Percentiles rank a stretch among this genome's conserved stretches.
Conservation (phyloP, 129 eudicot species). For the Lactuca sativa region DNA sequence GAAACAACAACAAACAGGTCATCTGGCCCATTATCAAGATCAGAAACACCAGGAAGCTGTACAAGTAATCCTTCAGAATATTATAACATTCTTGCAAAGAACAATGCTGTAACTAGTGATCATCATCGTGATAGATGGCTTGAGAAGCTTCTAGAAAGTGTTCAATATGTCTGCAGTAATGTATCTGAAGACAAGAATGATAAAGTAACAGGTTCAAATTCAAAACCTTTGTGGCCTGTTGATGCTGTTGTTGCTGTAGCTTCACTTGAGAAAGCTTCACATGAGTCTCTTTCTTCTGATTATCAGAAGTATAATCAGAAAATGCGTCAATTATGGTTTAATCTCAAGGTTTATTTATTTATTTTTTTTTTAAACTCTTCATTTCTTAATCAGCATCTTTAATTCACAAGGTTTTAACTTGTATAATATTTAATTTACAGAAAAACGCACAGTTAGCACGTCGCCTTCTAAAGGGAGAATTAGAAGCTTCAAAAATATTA, state of each 20-base stretch:
- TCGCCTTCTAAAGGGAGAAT: slow-evolving; percentile 72
- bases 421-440: slow-evolving; percentile 36
- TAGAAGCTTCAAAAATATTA: slow-evolving; percentile 74
- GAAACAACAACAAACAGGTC: slow-evolving; percentile 43
- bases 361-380: background rate
- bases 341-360: slow-evolving; percentile 58
- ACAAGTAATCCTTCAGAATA: slow-evolving; percentile 57
- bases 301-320: slow-evolving; percentile 82
- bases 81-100: slow-evolving; percentile 46
- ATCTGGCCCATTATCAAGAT: slow-evolving; percentile 47
- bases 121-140: slow-evolving; percentile 77
- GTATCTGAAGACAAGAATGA: slow-evolving; percentile 33
- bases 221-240: slow-evolving; percentile 71
- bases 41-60: slow-evolving; percentile 87
- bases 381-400: background rate
- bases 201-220: slow-evolving; percentile 13
- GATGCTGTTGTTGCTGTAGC: slow-evolving; percentile 73
- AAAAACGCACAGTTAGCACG: slow-evolving; percentile 60
- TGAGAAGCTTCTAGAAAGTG: slow-evolving; percentile 75
- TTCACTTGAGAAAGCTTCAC: slow-evolving; percentile 87
- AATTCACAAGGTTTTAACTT: background rate
- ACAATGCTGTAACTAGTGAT: slow-evolving; percentile 66
- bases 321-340: slow-evolving; percentile 70
- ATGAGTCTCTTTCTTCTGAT: slow-evolving; percentile 68
- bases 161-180: slow-evolving; percentile 60